Percentiles rank a stretch among this genome's conserved stretches.
These are phyloP conservation scores for Dalbergia cochinchinensis DNA, from an alignment of 306 rosid species.

Conservation along the genomic window DNA sequence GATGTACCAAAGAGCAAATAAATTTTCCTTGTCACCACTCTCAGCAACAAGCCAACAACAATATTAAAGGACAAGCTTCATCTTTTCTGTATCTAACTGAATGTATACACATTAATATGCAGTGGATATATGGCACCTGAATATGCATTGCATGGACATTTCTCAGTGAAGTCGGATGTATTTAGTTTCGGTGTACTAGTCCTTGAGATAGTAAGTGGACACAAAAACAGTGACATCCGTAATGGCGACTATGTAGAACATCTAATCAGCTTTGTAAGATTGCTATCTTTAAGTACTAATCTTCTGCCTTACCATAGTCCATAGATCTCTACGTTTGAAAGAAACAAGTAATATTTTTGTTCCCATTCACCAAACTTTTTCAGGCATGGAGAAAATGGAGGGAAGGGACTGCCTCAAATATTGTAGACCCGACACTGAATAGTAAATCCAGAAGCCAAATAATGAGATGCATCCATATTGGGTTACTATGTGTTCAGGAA, in stretches of 20 bases:
- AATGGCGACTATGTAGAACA: neutral
- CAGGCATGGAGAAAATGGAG: conserved; percentile 36
- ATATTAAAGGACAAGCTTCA: neutral
- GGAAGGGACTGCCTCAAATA: neutral
- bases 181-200: conserved; percentile 8
- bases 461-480: conserved; percentile 36
- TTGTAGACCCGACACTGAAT: neutral
- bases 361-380: neutral
- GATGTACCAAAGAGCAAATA: neutral
- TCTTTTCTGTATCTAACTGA: neutral
- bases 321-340: neutral
- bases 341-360: neutral
- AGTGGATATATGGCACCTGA: conserved; percentile 1
- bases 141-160: neutral
- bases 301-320: neutral
- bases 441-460: neutral
- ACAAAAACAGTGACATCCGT: neutral
- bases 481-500: neutral
- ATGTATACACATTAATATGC: neutral
- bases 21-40: neutral
- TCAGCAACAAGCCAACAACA: neutral
- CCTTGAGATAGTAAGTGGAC: conserved; percentile 28
- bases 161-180: neutral
- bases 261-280: conserved; percentile 2
- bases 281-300: neutral